Percentiles rank a stretch among this genome's conserved stretches.
phyloP scores from a whole-genome alignment of 345 rosid species.

The Citrus maxima region DNA sequence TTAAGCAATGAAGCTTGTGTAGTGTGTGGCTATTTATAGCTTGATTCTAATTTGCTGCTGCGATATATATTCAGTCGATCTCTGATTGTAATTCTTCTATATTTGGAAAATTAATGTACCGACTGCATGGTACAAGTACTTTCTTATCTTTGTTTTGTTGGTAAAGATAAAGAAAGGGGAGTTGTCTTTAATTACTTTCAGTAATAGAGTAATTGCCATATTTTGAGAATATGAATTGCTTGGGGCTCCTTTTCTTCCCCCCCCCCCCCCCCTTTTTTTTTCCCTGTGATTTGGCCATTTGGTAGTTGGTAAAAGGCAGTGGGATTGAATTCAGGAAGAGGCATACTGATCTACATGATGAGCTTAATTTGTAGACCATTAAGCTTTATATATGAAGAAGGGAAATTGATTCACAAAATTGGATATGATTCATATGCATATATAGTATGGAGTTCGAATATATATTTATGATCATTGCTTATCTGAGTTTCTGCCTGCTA shows the following conservation, averaged over 20 bases:
- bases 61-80: not conserved
- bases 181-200: not conserved
- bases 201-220: not conserved
- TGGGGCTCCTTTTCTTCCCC: too few relatives aligned
- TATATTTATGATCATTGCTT: too few relatives aligned
- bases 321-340: not conserved
- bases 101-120: not conserved
- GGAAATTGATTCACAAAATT: not conserved
- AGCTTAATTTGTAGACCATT: not conserved
- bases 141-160: not conserved
- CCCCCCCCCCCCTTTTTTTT: too few relatives aligned
- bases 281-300: too few relatives aligned
- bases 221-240: too few relatives aligned
- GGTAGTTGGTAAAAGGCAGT: not conserved
- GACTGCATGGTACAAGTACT: not conserved
- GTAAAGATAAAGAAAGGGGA: not conserved
- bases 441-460: too few relatives aligned
- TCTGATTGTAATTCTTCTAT: not conserved
- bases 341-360: not conserved
- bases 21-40: not conserved
- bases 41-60: not conserved
- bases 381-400: not conserved
- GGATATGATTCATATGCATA: too few relatives aligned
- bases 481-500: too few relatives aligned
- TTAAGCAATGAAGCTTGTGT: not conserved